These are phyloP conservation scores for Calonectria pauciramosa DNA, from an alignment of 2,329 filamentous ascomycete genomes.

Conservation along the genomic window DNA sequence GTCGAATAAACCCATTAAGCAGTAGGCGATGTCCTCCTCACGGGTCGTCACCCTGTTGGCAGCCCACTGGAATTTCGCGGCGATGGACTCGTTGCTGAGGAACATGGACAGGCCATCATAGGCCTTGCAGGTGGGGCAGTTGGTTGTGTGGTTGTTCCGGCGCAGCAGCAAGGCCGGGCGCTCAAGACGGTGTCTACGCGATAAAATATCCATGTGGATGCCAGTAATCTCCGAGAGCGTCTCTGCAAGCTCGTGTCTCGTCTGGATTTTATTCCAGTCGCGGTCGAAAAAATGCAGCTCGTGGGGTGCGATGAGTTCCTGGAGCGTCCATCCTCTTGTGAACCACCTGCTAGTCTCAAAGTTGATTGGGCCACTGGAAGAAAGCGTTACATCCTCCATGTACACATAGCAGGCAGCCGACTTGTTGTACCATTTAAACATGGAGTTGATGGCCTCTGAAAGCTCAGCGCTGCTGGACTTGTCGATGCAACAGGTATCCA, in stretches of 20 bases:
- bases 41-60: slow-evolving; percentile 47
- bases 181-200: slow-evolving; percentile 10
- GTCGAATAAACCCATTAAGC: slow-evolving; percentile 50
- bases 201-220: slow-evolving; percentile 18
- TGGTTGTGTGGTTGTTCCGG: slow-evolving; percentile 27
- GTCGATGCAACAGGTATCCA: slow-evolving; percentile 45
- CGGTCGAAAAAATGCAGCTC: slow-evolving; percentile 43
- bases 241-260: slow-evolving; percentile 30
- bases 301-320: slow-evolving; percentile 41
- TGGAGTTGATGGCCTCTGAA: slow-evolving; percentile 42
- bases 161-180: slow-evolving; percentile 30
- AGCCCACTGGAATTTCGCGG: slow-evolving; percentile 53
- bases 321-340: slow-evolving; percentile 41
- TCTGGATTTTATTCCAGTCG: slow-evolving; percentile 37
- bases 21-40: slow-evolving; percentile 50
- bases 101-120: slow-evolving; percentile 1
- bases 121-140: slow-evolving; percentile 33
- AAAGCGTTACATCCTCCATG: slow-evolving; percentile 38
- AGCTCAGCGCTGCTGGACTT: slow-evolving; percentile 43
- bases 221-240: slow-evolving; percentile 39
- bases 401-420: slow-evolving; percentile 38
- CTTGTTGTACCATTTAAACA: slow-evolving; percentile 43
- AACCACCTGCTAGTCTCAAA: slow-evolving; percentile 44
- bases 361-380: slow-evolving; percentile 15
- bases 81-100: slow-evolving; percentile 36